These are phyloP conservation scores for Discostella stelligeroides DNA, from an alignment of 108 stramenopile genomes.

Conservation along the genomic window DNA sequence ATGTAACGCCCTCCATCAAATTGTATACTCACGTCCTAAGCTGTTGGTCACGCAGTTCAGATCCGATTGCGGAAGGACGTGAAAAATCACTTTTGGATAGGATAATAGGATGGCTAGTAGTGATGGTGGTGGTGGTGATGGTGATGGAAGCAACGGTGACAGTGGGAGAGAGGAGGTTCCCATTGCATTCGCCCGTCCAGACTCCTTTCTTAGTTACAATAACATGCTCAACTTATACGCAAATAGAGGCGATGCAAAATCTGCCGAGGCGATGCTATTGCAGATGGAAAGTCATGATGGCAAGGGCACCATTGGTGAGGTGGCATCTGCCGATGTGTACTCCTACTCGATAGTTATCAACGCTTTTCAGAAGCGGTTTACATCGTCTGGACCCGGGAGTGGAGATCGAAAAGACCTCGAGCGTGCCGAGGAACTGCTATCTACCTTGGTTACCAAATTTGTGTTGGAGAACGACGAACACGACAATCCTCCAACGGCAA, in stretches of 20 bases:
- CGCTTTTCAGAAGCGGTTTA: slow-evolving; percentile 42
- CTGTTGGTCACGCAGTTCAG: slow-evolving; percentile 39
- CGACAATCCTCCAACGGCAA: too few species aligned
- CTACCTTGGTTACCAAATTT: too few species aligned
- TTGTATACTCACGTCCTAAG: slow-evolving; percentile 41
- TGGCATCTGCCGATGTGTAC: slow-evolving; percentile 27
- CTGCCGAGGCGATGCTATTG: slow-evolving; percentile 35
- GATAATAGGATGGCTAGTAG: too few species aligned
- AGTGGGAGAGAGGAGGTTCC: not conserved
- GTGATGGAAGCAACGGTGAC: not conserved
- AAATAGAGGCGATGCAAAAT: slow-evolving; percentile 38
- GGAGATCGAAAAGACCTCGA: slow-evolving; percentile 34
- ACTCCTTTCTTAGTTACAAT: slow-evolving; percentile 53
- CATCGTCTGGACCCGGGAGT: slow-evolving; percentile 10
- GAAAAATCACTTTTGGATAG: slow-evolving; percentile 22
- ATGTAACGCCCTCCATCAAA: slow-evolving; percentile 22
- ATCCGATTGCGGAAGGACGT: slow-evolving; percentile 24
- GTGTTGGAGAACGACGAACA: too few species aligned
- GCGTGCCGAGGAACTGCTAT: slow-evolving; percentile 39
- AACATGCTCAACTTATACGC: slow-evolving; percentile 55
- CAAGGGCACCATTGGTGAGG: not conserved
- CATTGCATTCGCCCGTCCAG: slow-evolving; percentile 28
- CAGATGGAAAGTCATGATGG: slow-evolving; percentile 23
- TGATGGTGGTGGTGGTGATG: not conserved
- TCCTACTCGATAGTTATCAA: slow-evolving; percentile 48